These are phyloP conservation scores for Sicyos baderoa DNA, from an alignment of 306 rosid species.

Conservation along the genomic window DNA sequence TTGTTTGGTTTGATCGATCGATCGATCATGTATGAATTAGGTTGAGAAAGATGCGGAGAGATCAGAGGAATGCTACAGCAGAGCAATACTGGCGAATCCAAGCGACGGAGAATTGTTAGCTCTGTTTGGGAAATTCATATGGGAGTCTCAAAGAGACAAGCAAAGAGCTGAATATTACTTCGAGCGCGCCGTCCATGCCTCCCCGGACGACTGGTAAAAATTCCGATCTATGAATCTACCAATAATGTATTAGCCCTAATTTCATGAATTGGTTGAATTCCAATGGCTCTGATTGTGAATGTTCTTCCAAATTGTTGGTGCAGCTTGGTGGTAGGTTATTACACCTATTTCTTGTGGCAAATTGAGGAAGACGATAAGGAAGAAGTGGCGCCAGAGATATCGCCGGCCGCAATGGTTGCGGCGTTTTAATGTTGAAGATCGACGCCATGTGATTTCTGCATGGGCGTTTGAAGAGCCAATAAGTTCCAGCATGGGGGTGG, in stretches of 20 bases:
- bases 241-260: no score
- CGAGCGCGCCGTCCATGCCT: constrained; percentile 50
- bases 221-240: neutral
- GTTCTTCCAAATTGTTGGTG: neutral
- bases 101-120: constrained; percentile 73
- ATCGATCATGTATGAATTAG: constrained; percentile 15
- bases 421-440: constrained; percentile 23
- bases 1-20: neutral
- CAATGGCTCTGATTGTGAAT: neutral
- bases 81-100: constrained; percentile 66
- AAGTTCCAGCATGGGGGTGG: no score
- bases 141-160: constrained; percentile 65
- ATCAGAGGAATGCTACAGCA: constrained; percentile 71
- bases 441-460: neutral
- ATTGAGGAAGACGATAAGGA: constrained; percentile 39
- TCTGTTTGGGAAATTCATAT: constrained; percentile 54
- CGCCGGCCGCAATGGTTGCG: constrained; percentile 26
- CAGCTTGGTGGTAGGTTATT: constrained; percentile 67
- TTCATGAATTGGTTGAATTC: neutral
- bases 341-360: constrained; percentile 67
- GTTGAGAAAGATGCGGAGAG: constrained; percentile 46
- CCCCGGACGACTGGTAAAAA: constrained; percentile 59
- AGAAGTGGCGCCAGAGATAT: constrained; percentile 1
- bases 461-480: neutral
- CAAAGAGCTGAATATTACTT: constrained; percentile 58